Base-by-base conservation (phyloP, 164 flowering plant genomes). In the Tetracentron sinense region DNA sequence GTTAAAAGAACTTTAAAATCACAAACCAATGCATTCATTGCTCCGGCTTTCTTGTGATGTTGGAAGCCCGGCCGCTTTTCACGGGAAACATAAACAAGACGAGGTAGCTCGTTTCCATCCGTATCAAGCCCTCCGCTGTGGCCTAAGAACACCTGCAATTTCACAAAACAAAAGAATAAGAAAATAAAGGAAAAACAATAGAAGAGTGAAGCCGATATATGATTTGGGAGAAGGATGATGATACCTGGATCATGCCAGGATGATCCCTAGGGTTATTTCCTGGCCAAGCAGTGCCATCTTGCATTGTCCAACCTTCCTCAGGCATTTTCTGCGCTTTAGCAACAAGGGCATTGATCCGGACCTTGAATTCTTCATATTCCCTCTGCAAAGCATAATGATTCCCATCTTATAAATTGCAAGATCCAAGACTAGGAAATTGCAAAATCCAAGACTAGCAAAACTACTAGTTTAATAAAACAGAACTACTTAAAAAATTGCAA, bases 181-280 rank as follows among this genome's bases (percentile, higher is more conserved):
- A 42, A 11, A 22, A 31, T 16, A 0, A 28, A 17, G 14, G 64
- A 25, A 52, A 49, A 20, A 42, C 1, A 19, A 50, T 11, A 6
- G 26, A 62, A 19, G 8, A 23, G 49, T 29, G 46, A 49, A 15
- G 35, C 11, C 26, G 19, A 30, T 44, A 17, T 21, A 55, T 35
- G 6, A 14, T n/a, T n/a, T 7, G 10, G 3, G 33, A 53, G 56
- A 29, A 44, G 28, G 23, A 17, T 2, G 20, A 35, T 20, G 0
- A 35, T 75, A 94, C 98, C 90, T 95, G 99, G 51, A 95, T 95
- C 99, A 95, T 95, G 75, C 99, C 99, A 7, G 97, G 97, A 76
- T 95, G 99, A 74, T 95, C 97, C 76, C 97, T 84, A 21, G 93
- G 85, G 69, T 91, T 91, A 69, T 94, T 94, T 67, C 97, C 96